Conservation (phyloP, 2,329 filamentous ascomycete genomes). For the Arachnopeziza araneosa region DNA sequence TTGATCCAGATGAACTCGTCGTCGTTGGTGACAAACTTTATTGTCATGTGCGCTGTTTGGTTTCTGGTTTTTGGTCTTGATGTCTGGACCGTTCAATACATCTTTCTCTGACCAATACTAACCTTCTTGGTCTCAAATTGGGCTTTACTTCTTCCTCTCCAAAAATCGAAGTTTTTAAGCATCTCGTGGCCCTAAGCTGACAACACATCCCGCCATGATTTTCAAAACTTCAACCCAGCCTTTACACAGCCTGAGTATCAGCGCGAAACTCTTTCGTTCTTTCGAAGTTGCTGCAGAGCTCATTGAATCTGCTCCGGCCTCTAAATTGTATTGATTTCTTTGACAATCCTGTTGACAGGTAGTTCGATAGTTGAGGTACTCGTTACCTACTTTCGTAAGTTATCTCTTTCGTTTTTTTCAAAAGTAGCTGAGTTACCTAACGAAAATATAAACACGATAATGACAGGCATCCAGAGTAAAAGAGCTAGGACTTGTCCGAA, state of each 20-base stretch:
- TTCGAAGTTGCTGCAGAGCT: background rate
- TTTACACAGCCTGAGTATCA: background rate
- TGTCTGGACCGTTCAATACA: too few relatives aligned
- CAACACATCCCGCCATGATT: background rate
- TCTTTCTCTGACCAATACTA: too few relatives aligned
- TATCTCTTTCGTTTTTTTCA: background rate
- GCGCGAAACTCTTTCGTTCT: background rate
- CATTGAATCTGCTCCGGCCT: background rate
- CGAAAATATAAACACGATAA: background rate
- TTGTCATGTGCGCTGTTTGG: too few relatives aligned
- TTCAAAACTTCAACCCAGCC: background rate
- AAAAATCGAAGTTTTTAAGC: too few relatives aligned
- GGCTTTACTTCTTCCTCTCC: too few relatives aligned
- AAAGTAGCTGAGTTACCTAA: background rate
- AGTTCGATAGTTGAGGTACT: background rate
- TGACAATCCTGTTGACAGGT: background rate
- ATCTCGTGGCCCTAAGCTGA: too few relatives aligned
- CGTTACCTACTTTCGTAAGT: background rate
- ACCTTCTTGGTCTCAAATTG: too few relatives aligned
- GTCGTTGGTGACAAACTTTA: too few relatives aligned
- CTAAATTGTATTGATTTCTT: background rate
- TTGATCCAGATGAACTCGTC: too few relatives aligned
- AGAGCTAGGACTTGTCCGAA: background rate
- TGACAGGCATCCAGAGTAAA: background rate
- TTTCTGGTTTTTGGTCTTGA: too few relatives aligned